Base-by-base conservation (phyloP, 495 filamentous ascomycete species). In the Trichoderma reesei region DNA sequence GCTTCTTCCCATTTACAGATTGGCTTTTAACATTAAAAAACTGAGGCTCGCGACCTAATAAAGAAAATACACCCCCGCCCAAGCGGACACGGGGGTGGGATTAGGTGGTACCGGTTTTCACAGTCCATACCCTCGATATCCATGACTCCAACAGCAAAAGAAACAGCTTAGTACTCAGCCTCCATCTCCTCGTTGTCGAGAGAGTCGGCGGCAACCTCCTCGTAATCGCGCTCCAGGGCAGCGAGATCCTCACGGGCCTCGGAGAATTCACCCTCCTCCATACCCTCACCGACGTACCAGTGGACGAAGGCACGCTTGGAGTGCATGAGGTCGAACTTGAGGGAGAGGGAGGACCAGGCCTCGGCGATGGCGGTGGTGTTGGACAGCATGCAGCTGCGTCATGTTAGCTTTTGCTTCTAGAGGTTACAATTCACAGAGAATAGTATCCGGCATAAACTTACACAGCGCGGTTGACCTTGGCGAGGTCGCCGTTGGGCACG, bases 301-400 rank as follows among this genome's bases (percentile, higher is more conserved):
- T 98, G 94, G 61, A 98, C 94, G 81, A 98, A 98, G 64, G 94
- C 94, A 79, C 94, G 94, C 87, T 98, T 98, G 75, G 92, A 92
- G 85, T 98, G 98, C 94, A 98, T 98, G 74, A 98, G 91, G 70
- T 98, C 94, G 80, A 98, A 98, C 80, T 98, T 98, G 85, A 89
- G 88, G 64, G 93, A 95, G 62, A 98, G 88, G 71, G 93, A 90
- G 60, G 91, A 91, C 94, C 94, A 98, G 64, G 94, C 94, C 82
- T 98, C 93, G 72, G 92, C 90, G 75, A 98, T 98, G 72, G 94
- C 94, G 56, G 94, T 98, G 66, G 95, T 98, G 85, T 98, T 98
- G 78, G 95, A 98, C 63, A 98, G 83, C 94, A 98, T 98, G 87
- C 94, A 96, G 66, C 89, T 91, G 74, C 31, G 1, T 16, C 3